These are phyloP conservation scores for Sporothrix phasma DNA, from an alignment of 2,329 filamentous ascomycete genomes.

Conservation along the genomic window DNA sequence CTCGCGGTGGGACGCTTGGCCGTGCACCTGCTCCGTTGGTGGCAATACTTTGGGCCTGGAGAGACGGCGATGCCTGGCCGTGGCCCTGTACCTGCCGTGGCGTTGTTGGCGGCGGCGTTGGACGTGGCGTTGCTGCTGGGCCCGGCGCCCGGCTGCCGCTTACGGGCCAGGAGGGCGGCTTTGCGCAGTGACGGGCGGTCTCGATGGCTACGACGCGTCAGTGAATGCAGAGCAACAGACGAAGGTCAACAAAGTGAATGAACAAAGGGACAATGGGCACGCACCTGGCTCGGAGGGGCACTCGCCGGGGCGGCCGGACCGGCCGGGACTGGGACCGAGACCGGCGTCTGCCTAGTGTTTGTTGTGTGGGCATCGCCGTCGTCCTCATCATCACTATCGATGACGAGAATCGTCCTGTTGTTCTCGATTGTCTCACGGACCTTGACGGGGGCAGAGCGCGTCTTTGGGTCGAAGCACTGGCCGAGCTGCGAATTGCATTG, in stretches of 20 bases:
- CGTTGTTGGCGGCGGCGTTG: neutral
- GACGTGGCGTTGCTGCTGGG: neutral
- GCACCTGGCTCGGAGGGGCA: neutral
- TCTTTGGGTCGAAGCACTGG: neutral
- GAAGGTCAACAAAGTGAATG: neutral
- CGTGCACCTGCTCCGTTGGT: neutral
- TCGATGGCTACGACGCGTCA: neutral
- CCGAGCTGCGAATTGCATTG: neutral
- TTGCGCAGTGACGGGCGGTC: neutral
- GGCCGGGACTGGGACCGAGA: neutral
- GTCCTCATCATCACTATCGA: constrained; percentile 14
- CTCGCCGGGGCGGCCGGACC: neutral
- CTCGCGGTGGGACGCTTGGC: neutral
- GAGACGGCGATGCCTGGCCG: no score
- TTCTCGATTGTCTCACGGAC: neutral
- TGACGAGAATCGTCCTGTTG: neutral
- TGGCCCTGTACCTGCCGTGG: neutral
- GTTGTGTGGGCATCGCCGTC: neutral
- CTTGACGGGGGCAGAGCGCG: neutral
- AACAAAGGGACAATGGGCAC: neutral
- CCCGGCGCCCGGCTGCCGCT: no score
- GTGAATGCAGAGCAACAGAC: neutral
- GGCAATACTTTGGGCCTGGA: neutral
- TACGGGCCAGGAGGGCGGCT: neutral
- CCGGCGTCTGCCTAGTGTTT: neutral